Evolutionary conservation across 371 early-diverging fungal species (phyloP), one percentile per base, ranked within the genome.

Genomic region (Rhizopus sp.): DNA sequence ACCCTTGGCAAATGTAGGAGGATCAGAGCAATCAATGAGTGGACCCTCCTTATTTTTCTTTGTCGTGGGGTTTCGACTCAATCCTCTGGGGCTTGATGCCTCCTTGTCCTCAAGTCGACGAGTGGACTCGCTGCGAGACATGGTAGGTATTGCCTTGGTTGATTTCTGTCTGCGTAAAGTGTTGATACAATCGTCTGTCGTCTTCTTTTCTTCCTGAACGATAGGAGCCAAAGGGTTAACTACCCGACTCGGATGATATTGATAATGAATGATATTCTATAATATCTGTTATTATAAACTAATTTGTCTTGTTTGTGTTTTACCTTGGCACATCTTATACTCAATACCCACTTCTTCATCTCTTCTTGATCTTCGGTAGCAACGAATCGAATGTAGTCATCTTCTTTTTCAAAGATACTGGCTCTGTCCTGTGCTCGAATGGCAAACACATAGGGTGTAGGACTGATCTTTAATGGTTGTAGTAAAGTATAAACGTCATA

Each of bases 321-420:
- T 80, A 88, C 87, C 82, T 90, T 94, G 37, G 89, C 86, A 41
- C 80, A 71, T 10, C 93, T 82, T 30, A 96, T 80, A n/a, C 90
- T 85, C 8, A 85, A 72, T 31, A 95, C 82, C 95, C 96, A 97
- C 55, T 93, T 88, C 53, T 86, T 83, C 64, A 93, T 67, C 15
- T 81, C 70, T 29, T 90, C 92, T 40, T 82, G 75, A 55, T 83
- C 81, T 13, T 91, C 92, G 0, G 87, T 89, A 53, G 91, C 88
- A 16, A 96, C 69, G 63, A 85, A 86, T 34, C 88, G 87, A 46
- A 92, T 83, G 62, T 92, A 95, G 67, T 94, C 94, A 31, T 87
- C 82, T 57, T 89, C 87, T 45, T 87, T 88, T 61, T 94, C 92
- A 70, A 91, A 95, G 54, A 89, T 80, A 33, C 78, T 78, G 17